These are phyloP conservation scores for Arxiozyma slooffiae DNA, from an alignment of 1,139 yeast species.

Conservation along the genomic window DNA sequence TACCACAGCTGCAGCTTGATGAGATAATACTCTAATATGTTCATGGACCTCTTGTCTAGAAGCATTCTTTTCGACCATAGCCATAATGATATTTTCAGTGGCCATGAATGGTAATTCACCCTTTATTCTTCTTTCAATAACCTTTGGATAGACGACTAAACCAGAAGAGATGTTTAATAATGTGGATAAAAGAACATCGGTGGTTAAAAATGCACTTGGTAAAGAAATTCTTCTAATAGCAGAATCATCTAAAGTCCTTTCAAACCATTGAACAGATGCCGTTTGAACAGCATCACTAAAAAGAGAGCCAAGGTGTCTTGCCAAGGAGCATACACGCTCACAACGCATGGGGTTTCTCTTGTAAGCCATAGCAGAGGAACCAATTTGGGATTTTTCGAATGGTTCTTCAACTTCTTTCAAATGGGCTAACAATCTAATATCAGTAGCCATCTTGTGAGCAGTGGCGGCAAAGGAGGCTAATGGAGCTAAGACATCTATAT, in stretches of 20 bases:
- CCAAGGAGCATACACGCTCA: conserved; percentile 94
- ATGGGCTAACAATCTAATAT: conserved; percentile 88
- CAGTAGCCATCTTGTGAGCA: conserved; percentile 97
- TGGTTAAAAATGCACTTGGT: conserved; percentile 93
- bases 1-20: conserved; percentile 94
- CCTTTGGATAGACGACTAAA: conserved; percentile 95
- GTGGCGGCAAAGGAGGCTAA: conserved; percentile 92
- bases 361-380: conserved; percentile 98
- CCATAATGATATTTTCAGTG: conserved; percentile 97
- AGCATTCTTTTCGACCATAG: conserved; percentile 97
- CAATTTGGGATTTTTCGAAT: conserved; percentile 94
- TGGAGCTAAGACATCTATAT: conserved; percentile 86
- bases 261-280: conserved; percentile 98
- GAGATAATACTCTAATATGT: conserved; percentile 91
- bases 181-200: conserved; percentile 86
- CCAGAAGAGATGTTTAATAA: conserved; percentile 89
- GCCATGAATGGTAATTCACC: conserved; percentile 99
- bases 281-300: conserved; percentile 92
- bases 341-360: conserved; percentile 99
- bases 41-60: conserved; percentile 98
- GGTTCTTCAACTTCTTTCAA: conserved; percentile 97
- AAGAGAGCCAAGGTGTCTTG: conserved; percentile 88
- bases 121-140: conserved; percentile 88
- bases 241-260: conserved; percentile 95
- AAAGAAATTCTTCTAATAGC: conserved; percentile 95